A percentile compares a stretch with the other conserved stretches of the same genome.
Conservation (phyloP, 2,329 filamentous ascomycete genomes). For the Escovopsis sp. region DNA sequence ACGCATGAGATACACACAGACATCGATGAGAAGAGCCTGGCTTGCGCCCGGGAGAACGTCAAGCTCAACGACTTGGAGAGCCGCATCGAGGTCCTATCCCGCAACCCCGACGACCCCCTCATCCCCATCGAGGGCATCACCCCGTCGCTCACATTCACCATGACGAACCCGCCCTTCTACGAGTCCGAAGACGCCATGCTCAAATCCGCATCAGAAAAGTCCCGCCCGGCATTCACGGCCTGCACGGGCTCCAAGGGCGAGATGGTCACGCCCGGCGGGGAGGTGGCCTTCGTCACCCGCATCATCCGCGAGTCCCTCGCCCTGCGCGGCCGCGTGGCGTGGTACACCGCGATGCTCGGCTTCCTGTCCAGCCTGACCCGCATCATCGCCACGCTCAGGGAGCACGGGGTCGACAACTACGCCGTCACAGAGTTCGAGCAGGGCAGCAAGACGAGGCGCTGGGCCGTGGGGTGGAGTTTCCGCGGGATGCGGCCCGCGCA, state of each 20-base stretch:
- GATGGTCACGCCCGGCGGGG: slow-evolving; percentile 74
- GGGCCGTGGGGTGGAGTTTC: slow-evolving; percentile 86
- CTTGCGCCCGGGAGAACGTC: slow-evolving; percentile 54
- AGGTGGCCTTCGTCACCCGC: slow-evolving; percentile 56
- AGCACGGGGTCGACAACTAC: slow-evolving; percentile 54
- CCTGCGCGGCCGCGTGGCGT: slow-evolving; percentile 49
- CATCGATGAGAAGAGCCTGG: slow-evolving; percentile 56
- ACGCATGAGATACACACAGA: slow-evolving; percentile 29
- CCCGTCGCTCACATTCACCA: slow-evolving; percentile 57
- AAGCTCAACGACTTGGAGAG: slow-evolving; percentile 46
- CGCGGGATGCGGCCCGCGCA: slow-evolving; percentile 45
- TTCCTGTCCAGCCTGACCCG: slow-evolving; percentile 56
- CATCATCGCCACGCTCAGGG: slow-evolving; percentile 44
- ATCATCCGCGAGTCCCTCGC: slow-evolving; percentile 56
- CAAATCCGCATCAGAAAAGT: slow-evolving; percentile 50
- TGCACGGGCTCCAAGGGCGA: slow-evolving; percentile 67
- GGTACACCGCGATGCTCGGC: slow-evolving; percentile 88
- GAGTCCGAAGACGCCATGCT: slow-evolving; percentile 54
- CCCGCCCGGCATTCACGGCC: slow-evolving; percentile 52
- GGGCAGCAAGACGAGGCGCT: slow-evolving; percentile 64
- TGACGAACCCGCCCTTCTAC: slow-evolving; percentile 96
- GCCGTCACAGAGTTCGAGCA: slow-evolving; percentile 71
- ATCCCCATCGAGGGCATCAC: slow-evolving; percentile 46
- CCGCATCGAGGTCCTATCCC: slow-evolving; percentile 50
- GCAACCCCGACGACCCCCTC: slow-evolving; percentile 35